Evolutionary conservation across 2,329 filamentous ascomycete genomes (phyloP).

Genomic region (Exserohilum rostratum): DNA sequence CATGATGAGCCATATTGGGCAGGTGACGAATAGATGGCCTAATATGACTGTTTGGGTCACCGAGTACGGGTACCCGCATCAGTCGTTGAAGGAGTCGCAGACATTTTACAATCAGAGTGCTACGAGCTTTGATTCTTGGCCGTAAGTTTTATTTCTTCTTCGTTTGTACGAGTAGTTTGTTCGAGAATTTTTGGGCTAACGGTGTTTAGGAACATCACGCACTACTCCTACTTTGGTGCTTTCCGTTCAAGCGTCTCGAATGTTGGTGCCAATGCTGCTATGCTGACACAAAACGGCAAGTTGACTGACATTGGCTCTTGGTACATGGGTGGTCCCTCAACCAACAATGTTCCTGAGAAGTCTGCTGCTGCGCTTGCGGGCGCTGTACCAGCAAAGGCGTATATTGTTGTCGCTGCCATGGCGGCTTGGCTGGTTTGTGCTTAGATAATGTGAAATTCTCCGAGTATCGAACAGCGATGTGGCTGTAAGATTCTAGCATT

Average conservation of each 20-base stretch:
- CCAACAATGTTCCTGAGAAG: slow-evolving; percentile 8
- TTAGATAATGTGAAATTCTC: neutral
- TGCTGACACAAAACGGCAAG: slow-evolving; percentile 70
- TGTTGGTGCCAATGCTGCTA: slow-evolving; percentile 73
- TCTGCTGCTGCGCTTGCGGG: neutral
- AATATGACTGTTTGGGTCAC: slow-evolving; percentile 75
- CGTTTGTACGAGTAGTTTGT: neutral
- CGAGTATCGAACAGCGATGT: neutral
- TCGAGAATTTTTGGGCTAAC: neutral
- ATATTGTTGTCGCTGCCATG: neutral
- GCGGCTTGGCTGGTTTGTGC: neutral
- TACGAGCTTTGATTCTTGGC: slow-evolving; percentile 69
- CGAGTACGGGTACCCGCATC: slow-evolving; percentile 70
- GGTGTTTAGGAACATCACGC: slow-evolving; percentile 59
- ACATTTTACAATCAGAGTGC: slow-evolving; percentile 70
- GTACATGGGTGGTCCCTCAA: slow-evolving; percentile 67
- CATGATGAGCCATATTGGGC: slow-evolving; percentile 69
- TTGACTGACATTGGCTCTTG: slow-evolving; percentile 78
- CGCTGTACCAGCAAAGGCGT: neutral
- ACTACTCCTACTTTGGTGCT: slow-evolving; percentile 77
- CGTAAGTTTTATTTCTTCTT: slow-evolving; percentile 45
- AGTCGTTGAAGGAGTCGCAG: slow-evolving; percentile 64
- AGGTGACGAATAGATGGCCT: slow-evolving; percentile 57
- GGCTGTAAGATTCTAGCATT: neutral
- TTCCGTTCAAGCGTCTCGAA: slow-evolving; percentile 74